Percentiles rank a stretch among this genome's conserved stretches.
Evolutionary conservation across 1,284 basidiomycete genomes (phyloP).

Genomic region (Moesziomyces antarcticus): DNA sequence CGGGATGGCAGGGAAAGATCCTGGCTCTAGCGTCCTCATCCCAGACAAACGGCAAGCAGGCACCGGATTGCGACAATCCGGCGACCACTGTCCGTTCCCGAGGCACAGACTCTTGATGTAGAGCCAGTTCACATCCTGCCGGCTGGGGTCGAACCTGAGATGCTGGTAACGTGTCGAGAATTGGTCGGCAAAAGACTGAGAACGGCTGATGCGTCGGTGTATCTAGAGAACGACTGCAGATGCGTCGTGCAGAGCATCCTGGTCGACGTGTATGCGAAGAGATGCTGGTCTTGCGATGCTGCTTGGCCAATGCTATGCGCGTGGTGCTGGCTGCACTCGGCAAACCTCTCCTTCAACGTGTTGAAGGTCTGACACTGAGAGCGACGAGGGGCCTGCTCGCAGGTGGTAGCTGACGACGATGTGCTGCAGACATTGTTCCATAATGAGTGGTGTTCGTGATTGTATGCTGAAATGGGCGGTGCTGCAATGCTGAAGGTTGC

Average conservation of each 20-base stretch:
- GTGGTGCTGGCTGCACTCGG: too few relatives aligned
- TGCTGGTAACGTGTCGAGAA: too few relatives aligned
- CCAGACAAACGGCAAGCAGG: constrained; percentile 31
- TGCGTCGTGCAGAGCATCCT: too few relatives aligned
- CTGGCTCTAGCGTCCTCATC: constrained; percentile 42
- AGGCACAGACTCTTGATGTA: constrained; percentile 53
- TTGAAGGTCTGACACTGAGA: too few relatives aligned
- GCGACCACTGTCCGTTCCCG: constrained; percentile 21
- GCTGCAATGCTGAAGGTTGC: background rate
- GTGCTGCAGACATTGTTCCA: background rate
- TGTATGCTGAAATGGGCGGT: background rate
- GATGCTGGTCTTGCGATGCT: too few relatives aligned
- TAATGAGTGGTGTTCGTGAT: background rate
- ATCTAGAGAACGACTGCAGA: too few relatives aligned
- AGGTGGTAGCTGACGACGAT: background rate
- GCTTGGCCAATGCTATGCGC: too few relatives aligned
- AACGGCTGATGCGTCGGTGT: background rate
- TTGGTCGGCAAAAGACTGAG: background rate
- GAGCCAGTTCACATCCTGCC: constrained; percentile 33
- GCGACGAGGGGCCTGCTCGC: background rate
- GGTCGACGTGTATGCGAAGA: too few relatives aligned
- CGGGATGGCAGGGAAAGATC: constrained; percentile 26
- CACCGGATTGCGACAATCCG: background rate
- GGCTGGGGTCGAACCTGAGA: constrained; percentile 8
- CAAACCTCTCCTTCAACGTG: too few relatives aligned